Evolutionary conservation across 257 asterid genomes (phyloP).

Genomic region (Mitragyna speciosa): DNA sequence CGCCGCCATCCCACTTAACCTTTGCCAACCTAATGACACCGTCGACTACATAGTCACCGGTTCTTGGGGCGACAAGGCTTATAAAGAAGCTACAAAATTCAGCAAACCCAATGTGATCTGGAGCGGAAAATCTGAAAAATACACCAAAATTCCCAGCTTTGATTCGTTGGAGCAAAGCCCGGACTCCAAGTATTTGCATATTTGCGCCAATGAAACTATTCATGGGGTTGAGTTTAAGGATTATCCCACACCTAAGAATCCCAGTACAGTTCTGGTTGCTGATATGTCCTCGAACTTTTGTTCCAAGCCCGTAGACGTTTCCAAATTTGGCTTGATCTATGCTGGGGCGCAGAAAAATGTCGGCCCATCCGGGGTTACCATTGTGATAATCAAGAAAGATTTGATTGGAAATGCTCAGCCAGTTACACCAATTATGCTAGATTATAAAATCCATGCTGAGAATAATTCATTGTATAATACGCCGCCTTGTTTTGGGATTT

Average conservation of each 20-base stretch:
- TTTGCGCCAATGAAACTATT: conserved; percentile 92
- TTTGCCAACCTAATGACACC: conserved; percentile 53
- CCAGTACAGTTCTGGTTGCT: conserved; percentile 58
- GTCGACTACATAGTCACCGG: conserved; percentile 87
- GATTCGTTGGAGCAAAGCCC: conserved; percentile 56
- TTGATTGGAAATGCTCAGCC: conserved; percentile 74
- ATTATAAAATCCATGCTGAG: conserved; percentile 86
- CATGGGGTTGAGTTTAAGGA: conserved; percentile 89
- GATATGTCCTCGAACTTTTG: conserved; percentile 97
- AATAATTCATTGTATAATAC: conserved; percentile 86
- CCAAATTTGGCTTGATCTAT: conserved; percentile 72
- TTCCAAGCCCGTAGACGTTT: conserved; percentile 81
- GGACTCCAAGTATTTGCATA: conserved; percentile 69
- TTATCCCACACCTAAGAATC: conserved; percentile 60
- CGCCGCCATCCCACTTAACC: conserved; percentile 79
- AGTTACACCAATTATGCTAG: conserved; percentile 80
- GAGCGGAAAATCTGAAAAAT: conserved; percentile 85
- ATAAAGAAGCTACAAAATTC: conserved; percentile 66
- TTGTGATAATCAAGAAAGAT: conserved; percentile 67
- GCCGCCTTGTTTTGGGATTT: conserved; percentile 91
- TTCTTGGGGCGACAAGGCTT: conserved; percentile 96
- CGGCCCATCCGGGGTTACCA: conserved; percentile 95
- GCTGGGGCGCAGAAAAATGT: conserved; percentile 99
- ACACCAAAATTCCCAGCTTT: conserved; percentile 68
- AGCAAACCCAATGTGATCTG: conserved; percentile 68